Percentiles rank a stretch among this genome's conserved stretches.
These are phyloP conservation scores for Solanum hybrid DNA, from an alignment of 305 asterid genomes.

Conservation along the genomic window DNA sequence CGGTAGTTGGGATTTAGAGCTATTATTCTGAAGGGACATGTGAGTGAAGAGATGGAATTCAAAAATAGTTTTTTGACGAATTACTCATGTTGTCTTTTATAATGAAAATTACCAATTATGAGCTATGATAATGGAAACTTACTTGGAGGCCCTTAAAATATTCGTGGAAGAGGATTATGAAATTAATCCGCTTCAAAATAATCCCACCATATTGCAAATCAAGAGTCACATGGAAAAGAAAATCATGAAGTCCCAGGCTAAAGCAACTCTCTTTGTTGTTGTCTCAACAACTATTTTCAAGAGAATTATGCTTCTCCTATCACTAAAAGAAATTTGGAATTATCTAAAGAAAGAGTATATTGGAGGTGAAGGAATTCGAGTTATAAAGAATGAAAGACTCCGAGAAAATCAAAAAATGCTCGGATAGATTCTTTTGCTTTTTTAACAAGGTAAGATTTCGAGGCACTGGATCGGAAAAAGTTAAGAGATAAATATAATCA, in stretches of 20 bases:
- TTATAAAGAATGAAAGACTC: neutral
- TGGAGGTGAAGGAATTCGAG: neutral
- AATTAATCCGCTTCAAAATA: too few relatives aligned
- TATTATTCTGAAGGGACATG: neutral
- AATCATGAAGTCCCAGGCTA: neutral
- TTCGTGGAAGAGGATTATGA: neutral
- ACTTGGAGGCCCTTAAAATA: neutral
- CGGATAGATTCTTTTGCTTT: neutral
- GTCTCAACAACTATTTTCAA: neutral
- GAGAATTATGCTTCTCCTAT: neutral
- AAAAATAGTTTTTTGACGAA: too few relatives aligned
- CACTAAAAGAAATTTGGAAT: neutral
- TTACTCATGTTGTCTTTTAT: neutral
- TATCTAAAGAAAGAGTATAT: neutral
- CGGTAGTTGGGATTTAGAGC: neutral
- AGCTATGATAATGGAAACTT: neutral
- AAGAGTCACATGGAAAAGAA: neutral
- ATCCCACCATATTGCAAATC: neutral
- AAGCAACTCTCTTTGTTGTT: neutral
- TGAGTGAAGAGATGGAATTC: neutral
- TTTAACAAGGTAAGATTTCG: neutral
- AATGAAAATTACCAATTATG: neutral
- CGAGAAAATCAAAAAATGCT: neutral
- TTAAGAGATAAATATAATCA: too few relatives aligned
- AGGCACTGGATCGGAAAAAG: neutral